These are phyloP conservation scores for Buddleja alternifolia DNA, from an alignment of 257 asterid genomes.

Conservation along the genomic window DNA sequence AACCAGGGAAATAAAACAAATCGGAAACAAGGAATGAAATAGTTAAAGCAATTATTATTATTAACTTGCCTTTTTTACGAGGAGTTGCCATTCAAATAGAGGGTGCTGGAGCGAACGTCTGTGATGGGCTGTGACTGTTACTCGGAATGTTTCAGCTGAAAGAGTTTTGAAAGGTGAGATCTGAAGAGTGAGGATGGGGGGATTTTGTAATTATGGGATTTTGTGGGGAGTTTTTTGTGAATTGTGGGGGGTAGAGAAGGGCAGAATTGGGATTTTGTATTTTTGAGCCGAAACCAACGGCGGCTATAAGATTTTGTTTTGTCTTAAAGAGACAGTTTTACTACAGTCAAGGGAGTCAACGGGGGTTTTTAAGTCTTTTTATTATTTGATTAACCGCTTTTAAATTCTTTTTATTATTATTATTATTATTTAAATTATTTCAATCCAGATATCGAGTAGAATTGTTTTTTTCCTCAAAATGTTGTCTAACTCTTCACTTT, in stretches of 20 bases:
- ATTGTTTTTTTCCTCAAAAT: too few species aligned
- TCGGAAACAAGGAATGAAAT: conserved; percentile 34
- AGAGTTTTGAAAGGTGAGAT: conserved; percentile 41
- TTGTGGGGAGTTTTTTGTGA: conserved; percentile 2
- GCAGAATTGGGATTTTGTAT: not conserved
- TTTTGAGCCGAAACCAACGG: conserved; percentile 31
- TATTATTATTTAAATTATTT: too few species aligned
- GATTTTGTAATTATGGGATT: conserved; percentile 18
- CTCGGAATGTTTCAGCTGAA: conserved; percentile 35
- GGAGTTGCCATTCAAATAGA: conserved; percentile 44
- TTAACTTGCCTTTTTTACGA: conserved; percentile 50
- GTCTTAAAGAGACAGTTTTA: conserved; percentile 13
- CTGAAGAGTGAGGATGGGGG: conserved; percentile 37
- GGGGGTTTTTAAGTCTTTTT: not conserved
- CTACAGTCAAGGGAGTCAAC: conserved; percentile 5
- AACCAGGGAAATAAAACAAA: conserved; percentile 35
- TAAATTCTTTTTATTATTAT: not conserved
- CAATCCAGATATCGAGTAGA: too few species aligned
- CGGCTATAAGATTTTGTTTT: conserved; percentile 34
- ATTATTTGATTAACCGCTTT: not conserved
- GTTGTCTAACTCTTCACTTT: not conserved
- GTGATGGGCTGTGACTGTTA: conserved; percentile 31
- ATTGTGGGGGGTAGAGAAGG: conserved; percentile 17
- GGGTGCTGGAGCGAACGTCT: conserved; percentile 17
- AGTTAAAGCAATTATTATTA: conserved; percentile 19